phyloP scores from a whole-genome alignment of 2,329 filamentous ascomycete genomes.

The Colletotrichum sp. region DNA sequence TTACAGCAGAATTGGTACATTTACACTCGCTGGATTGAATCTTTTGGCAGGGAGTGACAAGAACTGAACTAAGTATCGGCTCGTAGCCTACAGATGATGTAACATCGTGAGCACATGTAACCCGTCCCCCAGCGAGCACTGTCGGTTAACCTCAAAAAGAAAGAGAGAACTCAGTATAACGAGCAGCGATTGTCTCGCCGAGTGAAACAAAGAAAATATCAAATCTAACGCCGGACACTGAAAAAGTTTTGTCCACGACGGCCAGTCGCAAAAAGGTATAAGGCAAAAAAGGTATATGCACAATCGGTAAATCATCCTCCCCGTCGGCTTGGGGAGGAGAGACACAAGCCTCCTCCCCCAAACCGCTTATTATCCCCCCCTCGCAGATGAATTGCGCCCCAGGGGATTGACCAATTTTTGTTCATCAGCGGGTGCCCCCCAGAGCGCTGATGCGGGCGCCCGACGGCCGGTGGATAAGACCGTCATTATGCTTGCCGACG shows the following conservation, averaged over 20 bases:
- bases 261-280: conserved; percentile 19
- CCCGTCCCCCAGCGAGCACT: not conserved
- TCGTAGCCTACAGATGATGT: conserved; percentile 5
- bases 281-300: conserved; percentile 13
- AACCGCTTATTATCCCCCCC: not conserved
- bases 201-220: not conserved
- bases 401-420: not conserved
- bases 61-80: conserved; percentile 1
- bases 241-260: not conserved
- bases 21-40: not conserved
- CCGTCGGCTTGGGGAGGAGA: not conserved
- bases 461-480: conserved; percentile 65
- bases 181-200: not conserved
- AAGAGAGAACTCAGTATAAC: not conserved
- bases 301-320: conserved; percentile 19
- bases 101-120: not conserved
- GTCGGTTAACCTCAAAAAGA: not conserved
- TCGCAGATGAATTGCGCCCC: not conserved
- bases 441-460: conserved; percentile 70
- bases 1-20: not conserved
- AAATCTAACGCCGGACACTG: conserved; percentile 7
- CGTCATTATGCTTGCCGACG: conserved; percentile 61
- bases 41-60: not conserved
- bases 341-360: not conserved
- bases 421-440: conserved; percentile 54